Conservation (phyloP, 176 grass and related monocot species). For the Themeda triandra region DNA sequence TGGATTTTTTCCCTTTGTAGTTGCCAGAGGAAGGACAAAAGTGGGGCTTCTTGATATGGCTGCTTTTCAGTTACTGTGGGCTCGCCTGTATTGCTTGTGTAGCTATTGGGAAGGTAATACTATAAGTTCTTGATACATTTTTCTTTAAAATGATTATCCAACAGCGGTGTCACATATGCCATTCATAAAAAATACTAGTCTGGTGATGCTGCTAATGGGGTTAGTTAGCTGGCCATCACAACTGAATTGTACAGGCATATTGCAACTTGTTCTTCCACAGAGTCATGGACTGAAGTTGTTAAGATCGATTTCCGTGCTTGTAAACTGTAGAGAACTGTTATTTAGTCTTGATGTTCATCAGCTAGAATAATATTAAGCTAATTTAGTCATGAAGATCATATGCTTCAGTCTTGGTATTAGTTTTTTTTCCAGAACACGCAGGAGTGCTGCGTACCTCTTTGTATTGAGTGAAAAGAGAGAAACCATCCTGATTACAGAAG, state of each 20-base stretch:
- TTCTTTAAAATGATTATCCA: constrained; percentile 2
- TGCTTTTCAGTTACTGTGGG: constrained; percentile 95
- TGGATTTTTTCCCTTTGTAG: constrained; percentile 35
- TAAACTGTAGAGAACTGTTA: not conserved
- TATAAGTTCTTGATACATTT: not conserved
- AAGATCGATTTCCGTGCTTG: not conserved
- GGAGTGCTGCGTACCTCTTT: not conserved
- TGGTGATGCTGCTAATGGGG: constrained; percentile 15
- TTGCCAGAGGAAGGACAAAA: constrained; percentile 96
- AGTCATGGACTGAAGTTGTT: constrained; percentile 2
- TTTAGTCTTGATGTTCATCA: not conserved
- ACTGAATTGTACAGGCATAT: not conserved
- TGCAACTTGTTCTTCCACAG: not conserved
- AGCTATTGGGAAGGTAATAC: constrained; percentile 80
- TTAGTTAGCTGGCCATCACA: not conserved
- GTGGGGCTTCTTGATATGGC: constrained; percentile 99
- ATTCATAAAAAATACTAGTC: not conserved
- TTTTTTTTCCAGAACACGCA: not conserved
- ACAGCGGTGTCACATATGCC: not conserved
- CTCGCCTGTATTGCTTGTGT: constrained; percentile 86
- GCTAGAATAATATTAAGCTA: constrained; percentile 20
- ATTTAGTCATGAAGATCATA: not conserved
- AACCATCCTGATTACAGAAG: not conserved
- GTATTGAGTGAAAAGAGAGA: not conserved
- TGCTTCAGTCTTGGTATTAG: not conserved